A percentile compares a stretch with the other conserved stretches of the same genome.
These are phyloP conservation scores for Quercus phellos DNA, from an alignment of 331 rosid genomes.

Conservation along the genomic window DNA sequence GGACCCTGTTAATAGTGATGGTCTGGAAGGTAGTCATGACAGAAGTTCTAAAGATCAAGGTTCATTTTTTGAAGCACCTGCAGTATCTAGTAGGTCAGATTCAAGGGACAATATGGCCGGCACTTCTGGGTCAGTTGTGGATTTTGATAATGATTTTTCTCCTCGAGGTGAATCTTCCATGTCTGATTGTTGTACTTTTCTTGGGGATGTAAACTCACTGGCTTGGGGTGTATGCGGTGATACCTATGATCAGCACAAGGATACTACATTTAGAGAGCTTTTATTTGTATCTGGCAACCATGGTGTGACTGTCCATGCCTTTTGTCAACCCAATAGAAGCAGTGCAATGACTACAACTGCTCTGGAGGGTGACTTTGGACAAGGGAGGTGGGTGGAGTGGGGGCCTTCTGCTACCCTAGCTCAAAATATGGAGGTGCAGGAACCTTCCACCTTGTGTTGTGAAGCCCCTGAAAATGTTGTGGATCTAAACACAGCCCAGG, in stretches of 20 bases:
- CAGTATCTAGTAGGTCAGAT: constrained; percentile 29
- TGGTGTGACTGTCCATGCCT: constrained; percentile 82
- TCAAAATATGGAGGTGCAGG: constrained; percentile 33
- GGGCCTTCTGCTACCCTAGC: constrained; percentile 43
- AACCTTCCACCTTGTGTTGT: constrained; percentile 30
- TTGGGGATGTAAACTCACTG: constrained; percentile 72
- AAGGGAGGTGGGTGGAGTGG: constrained; percentile 92
- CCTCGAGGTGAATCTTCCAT: constrained; percentile 36
- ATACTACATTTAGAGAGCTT: constrained; percentile 63
- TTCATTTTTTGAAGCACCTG: constrained; percentile 28
- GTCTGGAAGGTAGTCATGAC: constrained; percentile 24
- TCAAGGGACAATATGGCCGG: constrained; percentile 39
- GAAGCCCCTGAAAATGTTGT: constrained; percentile 30
- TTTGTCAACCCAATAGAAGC: constrained; percentile 34
- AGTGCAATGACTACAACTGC: constrained; percentile 23
- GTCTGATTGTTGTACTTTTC: constrained; percentile 40
- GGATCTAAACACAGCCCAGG: constrained; percentile 26
- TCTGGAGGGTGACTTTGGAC: constrained; percentile 41
- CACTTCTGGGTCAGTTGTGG: constrained; percentile 40
- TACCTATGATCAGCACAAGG: constrained; percentile 54
- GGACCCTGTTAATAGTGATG: constrained; percentile 27
- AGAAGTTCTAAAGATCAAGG: constrained; percentile 24
- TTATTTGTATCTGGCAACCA: constrained; percentile 73
- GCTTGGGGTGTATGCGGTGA: constrained; percentile 84
- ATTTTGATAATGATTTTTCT: constrained; percentile 27